phyloP scores from a whole-genome alignment of 2,329 filamentous ascomycete genomes.

The Blastomyces gilchristii region DNA sequence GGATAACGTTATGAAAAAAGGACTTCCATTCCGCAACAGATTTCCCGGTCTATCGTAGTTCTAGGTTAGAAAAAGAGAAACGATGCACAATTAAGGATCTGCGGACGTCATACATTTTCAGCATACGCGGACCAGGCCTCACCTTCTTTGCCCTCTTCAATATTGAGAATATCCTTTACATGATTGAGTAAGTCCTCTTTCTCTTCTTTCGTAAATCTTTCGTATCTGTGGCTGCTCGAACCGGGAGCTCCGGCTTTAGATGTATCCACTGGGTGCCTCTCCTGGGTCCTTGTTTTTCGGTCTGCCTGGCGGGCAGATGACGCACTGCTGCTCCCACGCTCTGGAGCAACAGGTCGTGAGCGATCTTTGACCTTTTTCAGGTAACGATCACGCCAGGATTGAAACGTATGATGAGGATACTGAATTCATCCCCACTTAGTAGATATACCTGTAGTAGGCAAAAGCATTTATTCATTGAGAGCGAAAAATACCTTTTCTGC shows the following conservation, averaged over 20 bases:
- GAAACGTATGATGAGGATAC: constrained; percentile 38
- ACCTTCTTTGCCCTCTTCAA: constrained; percentile 14
- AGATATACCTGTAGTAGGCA: neutral
- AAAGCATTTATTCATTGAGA: neutral
- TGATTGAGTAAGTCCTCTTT: constrained; percentile 17
- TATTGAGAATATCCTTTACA: constrained; percentile 17
- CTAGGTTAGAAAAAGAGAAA: constrained; percentile 1
- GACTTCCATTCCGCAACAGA: constrained; percentile 15
- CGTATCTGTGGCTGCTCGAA: neutral
- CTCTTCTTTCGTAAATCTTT: constrained; percentile 19
- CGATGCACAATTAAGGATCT: neutral
- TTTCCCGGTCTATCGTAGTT: constrained; percentile 6
- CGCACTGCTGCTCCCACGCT: neutral
- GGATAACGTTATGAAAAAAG: constrained; percentile 15
- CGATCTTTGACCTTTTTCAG: constrained; percentile 31
- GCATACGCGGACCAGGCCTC: constrained; percentile 21
- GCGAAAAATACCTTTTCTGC: constrained; percentile 26
- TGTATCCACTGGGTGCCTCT: neutral
- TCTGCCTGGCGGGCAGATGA: neutral
- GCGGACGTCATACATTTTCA: constrained; percentile 12
- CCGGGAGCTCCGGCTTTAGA: neutral
- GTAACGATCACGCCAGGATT: constrained; percentile 42
- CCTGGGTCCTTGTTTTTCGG: neutral
- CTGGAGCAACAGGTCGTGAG: constrained; percentile 26
- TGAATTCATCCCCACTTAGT: constrained; percentile 14